Conservation (phyloP, 352 stramenopile genomes). For the Globisporangium spiculum region DNA sequence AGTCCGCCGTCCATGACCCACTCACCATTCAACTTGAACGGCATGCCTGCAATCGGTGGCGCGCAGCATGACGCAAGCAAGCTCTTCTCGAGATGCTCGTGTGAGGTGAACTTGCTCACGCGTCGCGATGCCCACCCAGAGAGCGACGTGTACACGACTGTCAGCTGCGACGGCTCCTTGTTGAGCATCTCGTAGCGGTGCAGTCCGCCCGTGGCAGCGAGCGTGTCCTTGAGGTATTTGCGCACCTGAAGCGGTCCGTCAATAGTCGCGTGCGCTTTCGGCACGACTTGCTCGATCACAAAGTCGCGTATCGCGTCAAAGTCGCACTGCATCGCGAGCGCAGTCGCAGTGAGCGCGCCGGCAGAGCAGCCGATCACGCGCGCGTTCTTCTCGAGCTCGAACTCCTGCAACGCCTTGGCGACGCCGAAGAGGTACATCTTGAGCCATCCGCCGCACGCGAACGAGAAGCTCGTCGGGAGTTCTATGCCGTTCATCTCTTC, state of each 20-base stretch:
- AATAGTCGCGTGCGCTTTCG: conserved; percentile 46
- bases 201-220: conserved; percentile 35
- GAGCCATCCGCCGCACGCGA: conserved; percentile 84
- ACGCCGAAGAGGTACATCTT: conserved; percentile 90
- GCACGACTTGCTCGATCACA: conserved; percentile 53
- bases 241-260: conserved; percentile 65
- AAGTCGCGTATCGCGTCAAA: conserved; percentile 71
- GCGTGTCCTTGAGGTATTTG: conserved; percentile 55
- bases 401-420: conserved; percentile 79
- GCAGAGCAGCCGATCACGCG: conserved; percentile 80
- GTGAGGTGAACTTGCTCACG: conserved; percentile 60
- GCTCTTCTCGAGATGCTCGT: conserved; percentile 58
- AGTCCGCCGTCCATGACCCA: conserved; percentile 87
- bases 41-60: conserved; percentile 72
- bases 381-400: conserved; percentile 52
- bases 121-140: conserved; percentile 64
- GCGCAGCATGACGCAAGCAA: conserved; percentile 81
- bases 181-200: conserved; percentile 57
- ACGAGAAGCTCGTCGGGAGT: conserved; percentile 63
- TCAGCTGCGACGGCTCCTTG: conserved; percentile 32
- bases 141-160: conserved; percentile 75
- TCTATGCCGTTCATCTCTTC: not conserved
- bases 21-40: conserved; percentile 78
- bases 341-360: conserved; percentile 68
- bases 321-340: conserved; percentile 65